Evolutionary conservation across 2,329 filamentous ascomycete genomes (phyloP).

Genomic region (Tolypocladium album): DNA sequence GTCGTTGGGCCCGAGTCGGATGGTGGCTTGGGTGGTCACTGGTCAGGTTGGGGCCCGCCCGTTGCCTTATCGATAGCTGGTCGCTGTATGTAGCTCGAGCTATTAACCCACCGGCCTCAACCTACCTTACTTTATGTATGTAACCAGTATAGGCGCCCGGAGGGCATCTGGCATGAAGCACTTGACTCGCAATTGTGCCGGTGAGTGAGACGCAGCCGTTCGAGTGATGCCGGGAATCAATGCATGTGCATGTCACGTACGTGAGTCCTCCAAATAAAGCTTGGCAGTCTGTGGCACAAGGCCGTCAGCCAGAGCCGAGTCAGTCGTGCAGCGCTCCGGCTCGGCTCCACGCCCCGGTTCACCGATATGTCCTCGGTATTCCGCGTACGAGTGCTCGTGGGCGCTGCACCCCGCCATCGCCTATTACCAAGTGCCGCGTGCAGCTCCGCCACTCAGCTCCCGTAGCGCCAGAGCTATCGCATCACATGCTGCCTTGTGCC

Average conservation of each 20-base stretch:
- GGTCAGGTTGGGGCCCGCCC: too few species aligned
- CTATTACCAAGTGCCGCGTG: neutral
- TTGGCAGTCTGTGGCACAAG: neutral
- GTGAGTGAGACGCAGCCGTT: too few species aligned
- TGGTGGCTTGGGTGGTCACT: too few species aligned
- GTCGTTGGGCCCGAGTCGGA: neutral
- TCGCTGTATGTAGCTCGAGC: neutral
- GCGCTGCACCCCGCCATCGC: neutral
- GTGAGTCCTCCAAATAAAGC: neutral
- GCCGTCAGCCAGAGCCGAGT: neutral
- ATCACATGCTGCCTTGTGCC: slow-evolving; percentile 3
- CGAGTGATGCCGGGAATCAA: too few species aligned
- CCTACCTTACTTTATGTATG: neutral
- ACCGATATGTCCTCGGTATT: neutral
- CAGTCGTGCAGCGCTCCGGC: neutral
- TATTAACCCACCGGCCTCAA: neutral
- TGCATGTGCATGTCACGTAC: neutral
- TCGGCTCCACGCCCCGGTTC: neutral
- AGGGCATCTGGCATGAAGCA: too few species aligned
- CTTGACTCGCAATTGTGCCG: too few species aligned
- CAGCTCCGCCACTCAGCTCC: neutral
- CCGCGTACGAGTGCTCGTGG: too few species aligned
- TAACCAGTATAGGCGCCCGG: neutral
- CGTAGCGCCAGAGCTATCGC: neutral
- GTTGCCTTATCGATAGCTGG: neutral